A percentile compares a stretch with the other conserved stretches of the same genome.
Evolutionary conservation across 2,329 filamentous ascomycete species (phyloP).

Genomic region (Aspergillus clavatus): DNA sequence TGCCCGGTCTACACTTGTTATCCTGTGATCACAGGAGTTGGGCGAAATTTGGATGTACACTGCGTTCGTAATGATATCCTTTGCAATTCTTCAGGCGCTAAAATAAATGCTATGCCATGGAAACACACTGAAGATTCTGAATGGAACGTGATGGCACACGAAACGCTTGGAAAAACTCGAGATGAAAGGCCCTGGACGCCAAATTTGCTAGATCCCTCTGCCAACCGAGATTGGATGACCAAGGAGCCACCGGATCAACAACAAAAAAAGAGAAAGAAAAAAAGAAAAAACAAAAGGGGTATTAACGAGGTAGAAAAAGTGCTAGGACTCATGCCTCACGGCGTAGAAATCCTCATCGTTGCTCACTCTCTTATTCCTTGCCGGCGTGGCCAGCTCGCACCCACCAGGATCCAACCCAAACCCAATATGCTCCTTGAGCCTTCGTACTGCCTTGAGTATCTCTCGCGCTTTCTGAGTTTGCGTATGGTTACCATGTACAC

Average conservation of each 20-base stretch:
- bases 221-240: neutral
- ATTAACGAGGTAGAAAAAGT: constrained; percentile 1
- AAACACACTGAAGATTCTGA: neutral
- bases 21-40: too few species aligned
- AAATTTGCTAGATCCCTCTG: neutral
- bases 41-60: too few species aligned
- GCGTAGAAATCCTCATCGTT: constrained; percentile 48
- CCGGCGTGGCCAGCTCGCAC: constrained; percentile 49
- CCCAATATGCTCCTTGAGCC: constrained; percentile 49
- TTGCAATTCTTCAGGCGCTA: neutral
- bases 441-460: constrained; percentile 42
- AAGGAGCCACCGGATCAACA: neutral
- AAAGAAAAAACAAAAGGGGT: too few species aligned
- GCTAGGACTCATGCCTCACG: constrained; percentile 13
- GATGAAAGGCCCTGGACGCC: neutral
- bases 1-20: too few species aligned
- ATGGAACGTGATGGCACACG: neutral
- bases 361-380: constrained; percentile 46
- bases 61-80: neutral
- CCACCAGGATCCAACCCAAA: constrained; percentile 52
- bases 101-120: neutral
- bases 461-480: constrained; percentile 45
- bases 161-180: too few species aligned
- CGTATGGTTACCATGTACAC: constrained; percentile 39
- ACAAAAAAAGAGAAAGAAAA: too few species aligned